Percentiles rank a stretch among this genome's conserved stretches.
phyloP scores from a whole-genome alignment of 1,139 yeast species.

The Waltiozyma sp. region DNA sequence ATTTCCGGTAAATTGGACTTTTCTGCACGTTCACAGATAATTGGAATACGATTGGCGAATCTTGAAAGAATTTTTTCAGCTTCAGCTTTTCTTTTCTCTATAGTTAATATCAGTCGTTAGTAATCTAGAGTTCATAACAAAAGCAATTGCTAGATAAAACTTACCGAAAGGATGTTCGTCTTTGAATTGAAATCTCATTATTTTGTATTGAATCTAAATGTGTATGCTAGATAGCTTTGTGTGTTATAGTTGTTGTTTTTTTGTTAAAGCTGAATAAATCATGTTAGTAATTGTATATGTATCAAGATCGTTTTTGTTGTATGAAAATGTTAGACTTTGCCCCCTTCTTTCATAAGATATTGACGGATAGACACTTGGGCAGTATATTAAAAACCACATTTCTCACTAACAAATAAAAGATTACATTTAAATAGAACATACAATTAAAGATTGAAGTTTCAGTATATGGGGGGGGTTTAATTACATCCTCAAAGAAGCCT shows the following conservation, averaged over 20 bases:
- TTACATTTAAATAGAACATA: not conserved
- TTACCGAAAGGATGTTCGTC: constrained; percentile 83
- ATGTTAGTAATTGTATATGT: not conserved
- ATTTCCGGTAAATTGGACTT: constrained; percentile 93
- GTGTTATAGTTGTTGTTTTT: not conserved
- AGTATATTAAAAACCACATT: too few relatives aligned
- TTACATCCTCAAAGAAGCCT: too few relatives aligned
- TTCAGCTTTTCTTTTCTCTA: constrained; percentile 92
- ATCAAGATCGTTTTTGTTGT: not conserved
- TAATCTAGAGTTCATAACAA: not conserved
- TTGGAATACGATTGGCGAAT: constrained; percentile 89
- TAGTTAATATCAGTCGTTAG: constrained; percentile 10
- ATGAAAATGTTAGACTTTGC: not conserved
- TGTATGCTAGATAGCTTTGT: not conserved
- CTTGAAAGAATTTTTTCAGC: constrained; percentile 85
- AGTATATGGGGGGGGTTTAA: too few relatives aligned
- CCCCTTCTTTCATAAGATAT: not conserved
- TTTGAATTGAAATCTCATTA: constrained; percentile 83
- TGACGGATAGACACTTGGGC: too few relatives aligned
- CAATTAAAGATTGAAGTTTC: not conserved
- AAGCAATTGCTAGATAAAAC: constrained; percentile 16
- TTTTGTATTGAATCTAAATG: not conserved
- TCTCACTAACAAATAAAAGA: too few relatives aligned
- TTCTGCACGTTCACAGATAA: constrained; percentile 94
- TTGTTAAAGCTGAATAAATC: too few relatives aligned